Base-by-base conservation (phyloP, 1,284 basidiomycete species). In the Ceratobasidium papillatum region DNA sequence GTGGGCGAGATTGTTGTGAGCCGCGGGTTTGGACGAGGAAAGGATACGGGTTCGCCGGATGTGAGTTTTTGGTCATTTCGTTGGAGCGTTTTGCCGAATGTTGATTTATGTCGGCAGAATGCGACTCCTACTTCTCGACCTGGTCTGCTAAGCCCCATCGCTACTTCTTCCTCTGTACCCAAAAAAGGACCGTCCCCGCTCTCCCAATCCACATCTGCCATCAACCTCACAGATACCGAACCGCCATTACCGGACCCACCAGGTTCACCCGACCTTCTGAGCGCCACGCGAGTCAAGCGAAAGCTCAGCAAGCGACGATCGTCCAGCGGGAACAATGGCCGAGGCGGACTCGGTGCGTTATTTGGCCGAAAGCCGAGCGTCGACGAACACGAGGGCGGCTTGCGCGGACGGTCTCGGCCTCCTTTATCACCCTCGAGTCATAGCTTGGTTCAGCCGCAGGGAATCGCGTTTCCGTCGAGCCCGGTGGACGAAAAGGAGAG, bases 241-340 rank as follows among this genome's bases (percentile, higher is more conserved):
- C 69, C 69, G 32, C 69, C 69, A 22, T 52, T 73, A 54, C 69
- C 69, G 34, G 69, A 73, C 3, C 69, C 69, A 36, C 69, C 69
- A n/a, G 69, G 69, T 32, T 73, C 69, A 4, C 69, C 69, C 3
- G 69, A 73, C 45, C 34, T 73, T 14, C 30, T 73, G 25, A 62
- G 58, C 47, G 36, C 30, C 17, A 38, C 43, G 12, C 58, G 69
- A 14, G 36, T 45, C 27, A 72, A 49, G 25, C 69, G 69, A 36
- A 73, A 62, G 30, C 58, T 73, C 19, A 62, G 47, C 47, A 73
- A 73, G 34, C 69, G 69, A 19, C 69, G 69, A 17, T 73, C 69
- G 9, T 59, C 68, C 7, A 36, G 43, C 25, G 59, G 59, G 43
- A 64, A n/a, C n/a, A n/a, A 64, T 22, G 59, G 58, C 8, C 58